Percentiles rank a stretch among this genome's conserved stretches.
Evolutionary conservation across 2,329 filamentous ascomycete species (phyloP).

Genomic region (Lachnellula subtilissima): DNA sequence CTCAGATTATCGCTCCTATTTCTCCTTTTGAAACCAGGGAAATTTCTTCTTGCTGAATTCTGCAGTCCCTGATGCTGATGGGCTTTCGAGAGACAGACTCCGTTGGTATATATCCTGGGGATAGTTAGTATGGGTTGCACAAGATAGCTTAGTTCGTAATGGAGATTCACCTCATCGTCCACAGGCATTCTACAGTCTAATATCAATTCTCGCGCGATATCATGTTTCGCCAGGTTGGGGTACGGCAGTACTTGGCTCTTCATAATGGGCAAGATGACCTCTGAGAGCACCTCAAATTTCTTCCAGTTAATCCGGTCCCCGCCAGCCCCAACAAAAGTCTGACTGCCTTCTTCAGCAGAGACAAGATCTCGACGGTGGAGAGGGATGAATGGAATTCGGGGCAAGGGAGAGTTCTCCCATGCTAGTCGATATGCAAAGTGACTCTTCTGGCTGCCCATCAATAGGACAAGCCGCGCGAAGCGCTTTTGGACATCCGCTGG

Average conservation of each 20-base stretch:
- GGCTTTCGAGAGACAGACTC: constrained; percentile 54
- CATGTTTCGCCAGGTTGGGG: constrained; percentile 62
- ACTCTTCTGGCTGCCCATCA: constrained; percentile 91
- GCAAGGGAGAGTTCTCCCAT: constrained; percentile 89
- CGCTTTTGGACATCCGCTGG: constrained; percentile 69
- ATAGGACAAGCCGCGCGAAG: constrained; percentile 79
- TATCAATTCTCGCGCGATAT: constrained; percentile 68
- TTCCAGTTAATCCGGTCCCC: constrained; percentile 88
- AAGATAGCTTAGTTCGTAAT: neutral
- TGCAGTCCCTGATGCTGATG: constrained; percentile 40
- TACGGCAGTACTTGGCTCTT: constrained; percentile 85
- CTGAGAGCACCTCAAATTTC: constrained; percentile 94
- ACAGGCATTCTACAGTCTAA: constrained; percentile 75
- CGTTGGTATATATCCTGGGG: constrained; percentile 59
- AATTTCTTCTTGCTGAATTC: constrained; percentile 60
- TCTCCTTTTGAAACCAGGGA: constrained; percentile 49
- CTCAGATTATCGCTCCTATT: constrained; percentile 4
- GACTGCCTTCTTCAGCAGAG: constrained; percentile 86
- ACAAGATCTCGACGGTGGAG: constrained; percentile 86
- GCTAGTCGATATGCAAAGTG: constrained; percentile 94
- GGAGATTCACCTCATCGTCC: constrained; percentile 74
- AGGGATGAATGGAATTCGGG: constrained; percentile 90
- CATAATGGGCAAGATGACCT: constrained; percentile 86
- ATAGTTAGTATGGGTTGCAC: constrained; percentile 21
- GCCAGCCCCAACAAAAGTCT: constrained; percentile 73